These are phyloP conservation scores for Yarrowia osloensis DNA, from an alignment of 805 yeast genomes.

Conservation along the genomic window DNA sequence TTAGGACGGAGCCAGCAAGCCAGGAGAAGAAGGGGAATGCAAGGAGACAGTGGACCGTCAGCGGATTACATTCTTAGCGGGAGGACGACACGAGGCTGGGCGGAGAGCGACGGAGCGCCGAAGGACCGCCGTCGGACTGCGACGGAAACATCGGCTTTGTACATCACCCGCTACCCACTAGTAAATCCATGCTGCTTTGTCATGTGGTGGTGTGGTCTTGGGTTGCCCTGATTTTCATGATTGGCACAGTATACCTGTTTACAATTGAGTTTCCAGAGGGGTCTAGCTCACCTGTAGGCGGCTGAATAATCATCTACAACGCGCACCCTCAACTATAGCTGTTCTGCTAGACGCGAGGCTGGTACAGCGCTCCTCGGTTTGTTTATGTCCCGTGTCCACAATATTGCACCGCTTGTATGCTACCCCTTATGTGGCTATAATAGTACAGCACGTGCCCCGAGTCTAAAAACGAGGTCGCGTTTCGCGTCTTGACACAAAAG, in stretches of 20 bases:
- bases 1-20: background rate
- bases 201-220: background rate
- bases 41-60: background rate
- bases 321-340: background rate
- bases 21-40: slow-evolving; percentile 13
- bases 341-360: no score
- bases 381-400: background rate
- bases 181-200: background rate
- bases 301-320: background rate
- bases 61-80: background rate
- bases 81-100: no score
- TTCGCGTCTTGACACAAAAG: slow-evolving; percentile 26
- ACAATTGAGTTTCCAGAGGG: background rate
- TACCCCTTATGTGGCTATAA: slow-evolving; percentile 5
- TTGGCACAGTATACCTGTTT: background rate
- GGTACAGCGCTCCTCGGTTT: background rate
- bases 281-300: background rate
- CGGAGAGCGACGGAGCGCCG: no score
- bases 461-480: slow-evolving; percentile 7
- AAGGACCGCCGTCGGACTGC: no score
- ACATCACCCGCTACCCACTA: no score
- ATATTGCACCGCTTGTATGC: background rate
- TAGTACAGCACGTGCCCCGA: slow-evolving; percentile 25
- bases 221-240: background rate
- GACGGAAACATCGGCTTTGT: no score